Base-by-base conservation (phyloP, 169 alveolate genomes). In the Plasmodium coatneyi region DNA sequence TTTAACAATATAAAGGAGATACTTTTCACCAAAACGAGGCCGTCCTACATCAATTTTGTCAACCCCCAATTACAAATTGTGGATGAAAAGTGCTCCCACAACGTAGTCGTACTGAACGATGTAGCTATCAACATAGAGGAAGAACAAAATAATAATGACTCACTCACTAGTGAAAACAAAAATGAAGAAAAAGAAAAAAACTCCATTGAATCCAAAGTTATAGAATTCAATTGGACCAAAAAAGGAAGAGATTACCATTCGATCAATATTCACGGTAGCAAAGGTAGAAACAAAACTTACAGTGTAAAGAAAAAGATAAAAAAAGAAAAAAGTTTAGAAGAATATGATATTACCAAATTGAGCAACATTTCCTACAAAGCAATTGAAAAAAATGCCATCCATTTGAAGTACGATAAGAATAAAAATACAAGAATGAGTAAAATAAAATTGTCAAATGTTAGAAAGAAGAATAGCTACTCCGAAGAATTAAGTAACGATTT, bases 1-100 rank as follows among this genome's bases (percentile, higher is more conserved):
- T 12, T 95, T 39, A 43, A 76, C 39, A 96, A 96, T 83, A 46
- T 96, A n/a, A 84, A 60, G 92, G 97, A 96, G 71, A 71, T 93
- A 22, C 76, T 95, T 12, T 94, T 96, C 78, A 84, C 83, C 5
- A 94, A 82, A 34, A 66, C 91, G 39, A 93, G 91, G 70, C 91
- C 92, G 54, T 76, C 92, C 0, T 76, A 71, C 56, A 89, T 89
- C 32, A 66, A 89, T 72, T 89, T 89, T 72, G 72, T 43, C 12
- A 72, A 89, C 43, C 94, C 94, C 4, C 19, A 80, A 60, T 80
- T 89, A 89, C 94, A 89, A 80, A 14, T 89, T 80, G 56, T 89
- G 70, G 94, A 80, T 43, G n/a, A 89, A 6, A 79, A 89, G 22
- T n/a, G 79, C 41, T 89, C 79, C 43, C 94, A 89, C n/a, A 22